Evolutionary conservation across 495 filamentous ascomycete species (phyloP), one percentile per base, ranked within the genome.

Genomic region (Rhypophila decipiens): DNA sequence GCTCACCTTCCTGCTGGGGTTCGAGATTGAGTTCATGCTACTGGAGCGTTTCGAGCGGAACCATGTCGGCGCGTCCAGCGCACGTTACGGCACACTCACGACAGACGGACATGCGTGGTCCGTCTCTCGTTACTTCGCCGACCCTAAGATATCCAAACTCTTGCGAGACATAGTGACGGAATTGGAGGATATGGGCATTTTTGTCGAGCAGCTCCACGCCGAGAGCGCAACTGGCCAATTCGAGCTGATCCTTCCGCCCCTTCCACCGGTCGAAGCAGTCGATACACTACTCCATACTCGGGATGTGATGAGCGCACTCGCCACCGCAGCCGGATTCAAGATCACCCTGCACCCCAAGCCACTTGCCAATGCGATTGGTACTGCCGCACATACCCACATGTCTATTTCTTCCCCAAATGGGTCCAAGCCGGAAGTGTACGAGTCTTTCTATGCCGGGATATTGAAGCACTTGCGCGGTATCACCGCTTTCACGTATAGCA

Each of bases 1-100:
- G 19, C 53, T 77, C 2, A 59, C 57, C 4, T 77, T 90, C 31
- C 67, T 84, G 1, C 58, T 87, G 22, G 89, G 89, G 3, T 91
- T 90, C 55, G 90, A 95, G 63, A 80, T 90, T 27, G 89, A 95
- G 62, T 80, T 96, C 17, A 71, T 88, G 5, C 83, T 94, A 48
- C 60, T 93, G 9, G 64, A 71, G 33, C 67, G 68, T 24, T 22
- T 56, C 44, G 42, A 58, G 13, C 59, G 55, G 46, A 52, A 46
- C 23, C 60, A 46, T 12, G 48, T 59, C 15, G 54, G 39, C 22
- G 63, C 49, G 12, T 50, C 59, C n/a, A 48, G 55, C 33, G 47
- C 60, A 13, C 61, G 61, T 24, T 69, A 57, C 39, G 50, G 39
- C 4, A 58, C 48, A 23, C 56, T 65, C 42, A 44, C 46, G 39